Conservation (phyloP, 2,329 filamentous ascomycete genomes). For the Magnaporthiopsis poae region DNA sequence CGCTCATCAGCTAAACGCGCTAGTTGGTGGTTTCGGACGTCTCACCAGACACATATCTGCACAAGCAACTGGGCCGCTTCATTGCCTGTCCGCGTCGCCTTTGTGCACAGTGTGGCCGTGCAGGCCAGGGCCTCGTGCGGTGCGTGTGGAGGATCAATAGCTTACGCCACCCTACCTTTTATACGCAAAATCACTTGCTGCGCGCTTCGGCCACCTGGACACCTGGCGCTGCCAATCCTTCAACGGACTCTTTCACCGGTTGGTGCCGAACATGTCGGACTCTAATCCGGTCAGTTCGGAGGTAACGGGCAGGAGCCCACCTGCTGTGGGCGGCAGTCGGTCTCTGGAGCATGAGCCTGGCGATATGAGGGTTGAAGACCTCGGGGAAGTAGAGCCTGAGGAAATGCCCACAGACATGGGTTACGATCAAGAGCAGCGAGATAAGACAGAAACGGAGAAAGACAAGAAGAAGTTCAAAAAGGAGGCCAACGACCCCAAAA, state of each 20-base stretch:
- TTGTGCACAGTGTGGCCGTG: neutral
- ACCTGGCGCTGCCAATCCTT: conserved; percentile 7
- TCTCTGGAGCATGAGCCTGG: neutral
- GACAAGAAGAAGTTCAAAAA: conserved; percentile 5
- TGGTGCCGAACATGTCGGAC: conserved; percentile 9
- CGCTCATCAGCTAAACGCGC: neutral
- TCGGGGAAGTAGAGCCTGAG: conserved; percentile 1
- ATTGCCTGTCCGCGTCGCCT: neutral
- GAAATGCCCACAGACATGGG: neutral
- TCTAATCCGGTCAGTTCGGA: conserved; percentile 2
- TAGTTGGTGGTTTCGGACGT: neutral
- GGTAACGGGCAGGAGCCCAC: neutral
- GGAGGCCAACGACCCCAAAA: neutral
- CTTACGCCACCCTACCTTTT: neutral
- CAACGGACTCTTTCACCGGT: conserved; percentile 7
- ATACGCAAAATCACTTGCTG: neutral
- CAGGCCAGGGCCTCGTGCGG: neutral
- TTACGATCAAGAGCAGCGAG: neutral
- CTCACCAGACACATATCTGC: conserved; percentile 1
- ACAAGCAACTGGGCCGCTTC: neutral
- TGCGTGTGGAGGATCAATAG: neutral
- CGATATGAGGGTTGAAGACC: neutral
- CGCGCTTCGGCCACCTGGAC: conserved; percentile 4
- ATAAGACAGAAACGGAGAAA: neutral
- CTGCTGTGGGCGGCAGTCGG: neutral